Percentiles rank a stretch among this genome's conserved stretches.
phyloP scores from a whole-genome alignment of 1,139 yeast species.

The Nakaseomyces nivariensis region DNA sequence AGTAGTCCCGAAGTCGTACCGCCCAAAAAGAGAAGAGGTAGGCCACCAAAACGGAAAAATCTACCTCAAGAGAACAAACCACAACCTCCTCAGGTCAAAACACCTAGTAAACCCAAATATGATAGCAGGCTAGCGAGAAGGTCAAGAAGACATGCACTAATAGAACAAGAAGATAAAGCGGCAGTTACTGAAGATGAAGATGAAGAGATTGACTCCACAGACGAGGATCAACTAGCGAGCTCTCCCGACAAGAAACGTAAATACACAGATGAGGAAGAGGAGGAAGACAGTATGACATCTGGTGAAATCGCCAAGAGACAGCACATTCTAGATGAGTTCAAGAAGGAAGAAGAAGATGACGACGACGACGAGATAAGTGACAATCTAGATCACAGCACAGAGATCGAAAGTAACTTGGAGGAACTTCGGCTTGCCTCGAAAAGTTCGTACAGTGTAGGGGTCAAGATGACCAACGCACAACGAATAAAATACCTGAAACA shows the following conservation, averaged over 20 bases:
- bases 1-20: slow-evolving; percentile 1
- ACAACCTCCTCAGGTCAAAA: slow-evolving; percentile 6
- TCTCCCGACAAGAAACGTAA: background rate
- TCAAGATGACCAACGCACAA: background rate
- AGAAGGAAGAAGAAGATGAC: slow-evolving; percentile 4
- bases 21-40: slow-evolving; percentile 24
- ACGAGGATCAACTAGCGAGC: background rate
- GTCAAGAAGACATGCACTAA: background rate
- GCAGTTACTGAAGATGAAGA: slow-evolving; percentile 1
- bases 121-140: background rate
- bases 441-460: background rate
- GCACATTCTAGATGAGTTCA: slow-evolving; percentile 1
- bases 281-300: background rate
- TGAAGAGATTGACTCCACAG: slow-evolving; percentile 2
- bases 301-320: background rate
- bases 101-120: background rate
- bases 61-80: too few relatives aligned
- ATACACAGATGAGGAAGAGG: background rate
- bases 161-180: slow-evolving; percentile 2
- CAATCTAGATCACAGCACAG: background rate
- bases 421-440: background rate
- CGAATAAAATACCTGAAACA: background rate
- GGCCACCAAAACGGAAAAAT: slow-evolving; percentile 27
- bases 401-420: background rate
- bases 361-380: slow-evolving; percentile 5